Evolutionary conservation across 306 rosid genomes (phyloP), one percentile per base, ranked within the genome.

Genomic region (Inga laurina): DNA sequence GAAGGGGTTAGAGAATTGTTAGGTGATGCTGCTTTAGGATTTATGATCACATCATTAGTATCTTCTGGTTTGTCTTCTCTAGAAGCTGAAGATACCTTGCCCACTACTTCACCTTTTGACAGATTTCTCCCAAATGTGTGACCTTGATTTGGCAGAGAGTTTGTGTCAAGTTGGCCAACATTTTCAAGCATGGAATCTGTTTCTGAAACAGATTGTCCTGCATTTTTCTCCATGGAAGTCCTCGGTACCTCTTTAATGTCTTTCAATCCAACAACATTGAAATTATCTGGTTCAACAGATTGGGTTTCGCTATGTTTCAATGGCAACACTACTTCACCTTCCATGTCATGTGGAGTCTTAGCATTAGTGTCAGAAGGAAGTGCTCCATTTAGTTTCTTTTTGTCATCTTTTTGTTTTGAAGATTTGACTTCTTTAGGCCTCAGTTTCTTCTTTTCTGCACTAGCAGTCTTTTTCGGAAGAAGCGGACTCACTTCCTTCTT

Each of bases 401-500:
- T 39, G 37, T 78, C 79, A 37, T 82, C 83, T 52, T 85, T 89
- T 24, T 61, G 72, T 72, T 83, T 88, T 45, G 90, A 87, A 74
- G 92, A 84, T 87, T 89, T 90, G 83, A 62, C 85, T 84, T 89
- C 90, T 90, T 81, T 88, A 61, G 88, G 78, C n/a, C 59, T 82
- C 10, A 79, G 89, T 79, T 92, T 90, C 97, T 92, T 93, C 82
- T 87, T 83, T 85, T 85, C 79, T 22, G 82, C 79, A 81, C 72
- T 66, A 61, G 75, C 65, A 78, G 84, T 83, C 87, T 89, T 93
- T 39, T 39, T 6, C 43, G 43, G 43, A 39, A 39, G 43, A 39
- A 39, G 43, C 43, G 88, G 78, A 32, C 59, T 83, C 10, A 79
- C 88, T 79, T 92, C 89, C 97, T 92, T 93, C 82, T 87, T 83